Evolutionary conservation across 2,329 filamentous ascomycete species (phyloP), one percentile per base, ranked within the genome.

Genomic region (Pyrenochaeta sp.): DNA sequence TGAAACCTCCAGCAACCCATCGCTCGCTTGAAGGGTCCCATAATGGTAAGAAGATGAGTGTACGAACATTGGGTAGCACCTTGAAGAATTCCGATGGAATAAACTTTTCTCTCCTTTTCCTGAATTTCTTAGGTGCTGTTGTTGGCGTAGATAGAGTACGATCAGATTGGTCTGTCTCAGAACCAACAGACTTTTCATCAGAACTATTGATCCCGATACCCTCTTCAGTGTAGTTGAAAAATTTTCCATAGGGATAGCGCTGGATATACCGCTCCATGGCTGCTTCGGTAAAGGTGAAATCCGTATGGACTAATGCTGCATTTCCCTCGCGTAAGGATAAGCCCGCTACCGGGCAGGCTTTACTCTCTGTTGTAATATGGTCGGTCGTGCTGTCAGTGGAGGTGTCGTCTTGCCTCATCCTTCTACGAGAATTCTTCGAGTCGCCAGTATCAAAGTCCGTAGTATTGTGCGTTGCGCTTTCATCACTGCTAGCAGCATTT

Each of bases 11-110:
- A 2, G 71, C 69, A 7, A 69, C 65, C 66, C 72, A 76, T 36
- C 68, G 55, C 27, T 73, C 70, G 1, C 65, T 64, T 0, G 63
- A 61, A 5, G 68, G 73, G 45, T 77, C 72, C 68, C 72, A 76
- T 6, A 77, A 45, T 2, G 75, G 75, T 18, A 76, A 53, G 40
- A 76, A 74, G 4, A 75, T 69, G 11, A 76, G 55, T 41, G 68
- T 75, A 30, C 72, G 59, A 1, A 74, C 73, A 40, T 66, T 69
- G 4, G 72, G 73, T 23, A 75, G 51, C 10, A 71, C 64, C 29
- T 64, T 66, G 10, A 73, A 46, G 18, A 74, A 67, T 37, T 74
- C 71, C 2, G 59, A 69, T 0, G 71, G 72, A 11, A 73, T 64
- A 27, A 74, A 72, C 11, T 60, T 62, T 17, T 73, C 70, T 42